Percentiles rank a stretch among this genome's conserved stretches.
phyloP scores from a whole-genome alignment of 108 stramenopile species.

The Mayamaea pseudoterrestris region DNA sequence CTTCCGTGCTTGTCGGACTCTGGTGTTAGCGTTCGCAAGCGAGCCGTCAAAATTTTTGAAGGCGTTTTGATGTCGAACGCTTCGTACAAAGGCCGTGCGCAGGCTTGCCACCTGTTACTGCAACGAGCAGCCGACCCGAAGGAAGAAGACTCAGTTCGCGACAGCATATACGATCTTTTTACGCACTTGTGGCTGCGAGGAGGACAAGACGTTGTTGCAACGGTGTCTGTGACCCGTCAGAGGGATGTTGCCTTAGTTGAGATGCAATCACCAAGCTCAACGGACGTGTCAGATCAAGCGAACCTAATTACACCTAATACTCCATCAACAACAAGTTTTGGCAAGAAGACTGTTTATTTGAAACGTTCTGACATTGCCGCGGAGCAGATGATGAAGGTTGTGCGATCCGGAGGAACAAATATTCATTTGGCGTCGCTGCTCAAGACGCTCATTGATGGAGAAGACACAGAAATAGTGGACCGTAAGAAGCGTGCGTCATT shows the following conservation, averaged over 20 bases:
- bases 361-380: conserved; percentile 45
- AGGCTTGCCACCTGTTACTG: conserved; percentile 60
- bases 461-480: conserved; percentile 59
- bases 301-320: no score
- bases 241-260: no score
- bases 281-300: no score
- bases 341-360: no score
- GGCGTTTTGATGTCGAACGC: conserved; percentile 70
- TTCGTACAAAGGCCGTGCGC: conserved; percentile 60
- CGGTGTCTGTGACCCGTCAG: not conserved
- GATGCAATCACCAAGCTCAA: no score
- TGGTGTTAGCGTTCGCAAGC: conserved; percentile 76
- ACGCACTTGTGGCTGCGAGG: conserved; percentile 60
- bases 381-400: conserved; percentile 90
- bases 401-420: conserved; percentile 49
- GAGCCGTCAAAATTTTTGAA: conserved; percentile 75
- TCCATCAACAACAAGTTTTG: no score
- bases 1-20: conserved; percentile 65
- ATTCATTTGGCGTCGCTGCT: conserved; percentile 64
- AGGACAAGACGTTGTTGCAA: conserved; percentile 10
- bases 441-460: conserved; percentile 59
- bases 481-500: conserved; percentile 40
- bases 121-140: conserved; percentile 75
- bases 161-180: conserved; percentile 83
- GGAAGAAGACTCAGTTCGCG: conserved; percentile 90